phyloP scores from a whole-genome alignment of 345 rosid genomes.

The Eucalyptus polyanthemos region DNA sequence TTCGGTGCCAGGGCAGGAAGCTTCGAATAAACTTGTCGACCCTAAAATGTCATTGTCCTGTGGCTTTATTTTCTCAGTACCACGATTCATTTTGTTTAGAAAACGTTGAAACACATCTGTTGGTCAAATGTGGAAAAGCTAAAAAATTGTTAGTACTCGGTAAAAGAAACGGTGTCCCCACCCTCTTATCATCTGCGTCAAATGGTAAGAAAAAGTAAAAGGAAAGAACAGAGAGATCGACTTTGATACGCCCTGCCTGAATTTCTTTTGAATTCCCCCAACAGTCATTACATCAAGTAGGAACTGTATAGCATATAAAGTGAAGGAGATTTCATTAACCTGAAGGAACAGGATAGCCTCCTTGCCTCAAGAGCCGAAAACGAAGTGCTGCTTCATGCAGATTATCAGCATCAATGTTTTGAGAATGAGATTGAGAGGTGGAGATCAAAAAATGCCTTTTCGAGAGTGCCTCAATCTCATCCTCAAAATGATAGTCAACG shows the following conservation, averaged over 20 bases:
- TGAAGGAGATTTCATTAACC: background rate
- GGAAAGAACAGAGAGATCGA: background rate
- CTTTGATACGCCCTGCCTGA: background rate
- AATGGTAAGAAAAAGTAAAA: background rate
- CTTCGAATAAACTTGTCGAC: conserved; percentile 33
- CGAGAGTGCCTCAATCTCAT: background rate
- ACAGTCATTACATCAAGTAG: background rate
- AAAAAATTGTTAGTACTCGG: background rate
- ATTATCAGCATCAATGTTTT: background rate
- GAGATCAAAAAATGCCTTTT: background rate
- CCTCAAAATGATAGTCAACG: background rate
- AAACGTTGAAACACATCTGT: conserved; percentile 18
- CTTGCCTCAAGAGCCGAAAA: conserved; percentile 27
- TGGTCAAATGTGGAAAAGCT: background rate
- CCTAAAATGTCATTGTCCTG: background rate
- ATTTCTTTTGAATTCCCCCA: background rate
- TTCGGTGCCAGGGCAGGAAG: conserved; percentile 29
- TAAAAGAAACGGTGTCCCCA: background rate
- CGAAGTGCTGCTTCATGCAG: conserved; percentile 18
- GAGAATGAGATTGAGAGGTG: background rate
- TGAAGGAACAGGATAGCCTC: conserved; percentile 16
- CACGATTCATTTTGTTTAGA: background rate
- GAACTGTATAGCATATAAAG: background rate
- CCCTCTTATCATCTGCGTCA: background rate
- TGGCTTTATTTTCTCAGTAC: background rate